Base-by-base conservation (phyloP, 805 yeast species). In the Spathaspora passalidarum region DNA sequence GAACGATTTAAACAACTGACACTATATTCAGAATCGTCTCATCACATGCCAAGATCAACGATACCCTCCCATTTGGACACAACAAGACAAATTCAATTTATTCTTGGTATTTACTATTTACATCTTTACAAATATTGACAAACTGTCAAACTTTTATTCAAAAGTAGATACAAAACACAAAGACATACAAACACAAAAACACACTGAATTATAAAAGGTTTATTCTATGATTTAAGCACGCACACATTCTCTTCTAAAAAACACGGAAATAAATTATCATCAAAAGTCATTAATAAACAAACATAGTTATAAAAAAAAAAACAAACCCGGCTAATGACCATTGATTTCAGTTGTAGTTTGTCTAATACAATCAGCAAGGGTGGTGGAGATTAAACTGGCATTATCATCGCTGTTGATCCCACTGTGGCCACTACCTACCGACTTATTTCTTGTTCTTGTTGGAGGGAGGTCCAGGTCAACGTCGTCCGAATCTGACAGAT, bases 341-440 rank as follows among this genome's bases (percentile, higher is more conserved):
- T 43, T 43, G 42, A 71, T 61, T 56, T 70, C 75, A 8, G 69
- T 66, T 35, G 66, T 65, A 32, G 69, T 56, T 49, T 63, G 68
- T 49, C 73, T 61, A 42, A 71, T 56, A 48, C 74, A 69, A 47
- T 71, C 75, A 29, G 69, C 74, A 38, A 69, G 62, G 4, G 72
- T 61, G 20, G 66, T 56, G 22, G 67, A 61, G 22, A 71, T 62
- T 35, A 71, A 64, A 49, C 72, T 66, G 45, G 67, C 73, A 44
- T 59, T 57, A 47, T 68, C 75, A 38, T 49, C 49, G 26, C 35
- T 26, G 6, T 5, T n/a, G 14, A 56, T 43, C 18, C 47, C 43
- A 36, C 45, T 49, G 5, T 42, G 23, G 37, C 47, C 42, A n/a
- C 52, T 46, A 4, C 21, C 34, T 21, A 34, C 35, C 9, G 57